Base-by-base conservation (phyloP, 192 early-diverging fungal genomes). In the Dissophora globulifera region DNA sequence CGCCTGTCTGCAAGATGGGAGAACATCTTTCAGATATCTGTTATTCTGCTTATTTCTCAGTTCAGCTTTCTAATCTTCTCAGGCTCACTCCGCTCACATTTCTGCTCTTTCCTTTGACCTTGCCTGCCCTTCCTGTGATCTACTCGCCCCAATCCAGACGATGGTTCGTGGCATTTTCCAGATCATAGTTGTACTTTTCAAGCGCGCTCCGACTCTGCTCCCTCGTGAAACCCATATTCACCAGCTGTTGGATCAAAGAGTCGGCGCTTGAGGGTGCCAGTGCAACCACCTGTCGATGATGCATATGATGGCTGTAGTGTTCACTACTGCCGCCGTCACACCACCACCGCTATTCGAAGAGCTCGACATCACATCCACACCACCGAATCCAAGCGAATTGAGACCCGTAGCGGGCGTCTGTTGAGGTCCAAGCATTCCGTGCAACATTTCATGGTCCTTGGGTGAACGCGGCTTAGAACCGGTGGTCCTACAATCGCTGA, bases 151-250 rank as follows among this genome's bases (percentile, higher is more conserved):
- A 86, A 78, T 92, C 91, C 45, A 94, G 76, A 26, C 92, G 78
- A 63, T 90, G 90, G 69, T 94, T 92, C 56, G 89, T 87, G 0
- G 92, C 92, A 70, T 87, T 85, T 57, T 89, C 83, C 17, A 90
- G 76, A 72, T 94, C 88, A 60, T 92, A 84, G 45, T 92, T 89
- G 66, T 84, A 89, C 81, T 82, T 87, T 35, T 87, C 83, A 26
- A 94, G 79, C 1, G 92, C 91, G 15, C 85, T 83, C 35, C 84
- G 81, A 19, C 90, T 89, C 72, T 91, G 90, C 5, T 84, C 70
- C 23, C 81, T 80, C 9, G 86, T 82, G 68, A 94, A 94, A 1
- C 92, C 92, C 90, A 94, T 92, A 51, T 82, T 85, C 33, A 86
- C 79, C 26, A 94, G 63, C 15, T 86, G 83, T 13, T 79, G 62